Base-by-base conservation (phyloP, 2,329 filamentous ascomycete genomes). In the Nakataea oryzae region DNA sequence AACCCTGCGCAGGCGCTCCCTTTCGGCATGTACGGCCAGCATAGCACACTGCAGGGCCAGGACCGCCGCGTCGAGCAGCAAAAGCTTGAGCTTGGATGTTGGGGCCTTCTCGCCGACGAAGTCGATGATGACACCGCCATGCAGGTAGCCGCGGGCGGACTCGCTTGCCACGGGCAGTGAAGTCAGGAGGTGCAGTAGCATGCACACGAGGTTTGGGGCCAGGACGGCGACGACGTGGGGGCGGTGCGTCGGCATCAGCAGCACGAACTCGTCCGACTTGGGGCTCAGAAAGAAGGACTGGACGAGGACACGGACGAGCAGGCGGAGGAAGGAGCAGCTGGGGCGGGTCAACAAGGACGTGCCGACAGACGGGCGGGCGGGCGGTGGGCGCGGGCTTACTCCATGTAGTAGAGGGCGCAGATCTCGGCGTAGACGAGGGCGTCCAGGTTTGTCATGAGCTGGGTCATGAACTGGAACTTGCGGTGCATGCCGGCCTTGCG, bases 321-420 rank as follows among this genome's bases (percentile, higher is more conserved):
- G 79, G 58, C 84, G 83, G 68, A 86, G 79, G 69, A 88, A 80
- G 34, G 86, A 88, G 70, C 85, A 87, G 70, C 86, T 89, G 65
- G 17, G 56, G 54, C 29, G 30, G 55, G 8, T 29, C 8, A 34
- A 7, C 50, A 62, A 57, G n/a, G 14, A 58, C 32, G 2, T 24
- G 3, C 28, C 58, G 54, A 50, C 28, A 59, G 54, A 50, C 27
- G 55, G 57, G 21, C 27, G 30, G 29, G 26, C 26, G 55, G 55
- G n/a, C 3, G 27, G 26, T 2, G 27, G 12, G 21, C 41, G 41
- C 7, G 41, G 8, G 71, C 81, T 62, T 77, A 89, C 86, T 89
- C 86, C 81, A 89, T 85, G 71, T 88, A 89, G 71, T 89, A 89
- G 67, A 89, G 68, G 56, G 81, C 79, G 68, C 83, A 86, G 62